Evolutionary conservation across 2,329 filamentous ascomycete species (phyloP).

Genomic region (Claviceps cyperi): DNA sequence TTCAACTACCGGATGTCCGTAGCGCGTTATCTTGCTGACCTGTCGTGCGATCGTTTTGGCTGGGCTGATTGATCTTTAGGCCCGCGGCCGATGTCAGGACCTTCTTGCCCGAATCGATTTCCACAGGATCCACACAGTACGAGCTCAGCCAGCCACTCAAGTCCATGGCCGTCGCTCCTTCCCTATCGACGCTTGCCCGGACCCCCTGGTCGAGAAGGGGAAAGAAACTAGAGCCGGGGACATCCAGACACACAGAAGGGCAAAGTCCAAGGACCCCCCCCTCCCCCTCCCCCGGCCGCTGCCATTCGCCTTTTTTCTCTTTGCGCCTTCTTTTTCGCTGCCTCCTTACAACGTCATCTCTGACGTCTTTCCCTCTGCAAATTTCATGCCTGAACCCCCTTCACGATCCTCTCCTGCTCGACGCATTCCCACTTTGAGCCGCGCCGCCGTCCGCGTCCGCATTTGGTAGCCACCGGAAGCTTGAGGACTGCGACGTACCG

Average conservation of each 20-base stretch:
- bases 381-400: slow-evolving; percentile 21
- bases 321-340: slow-evolving; percentile 23
- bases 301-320: slow-evolving; percentile 17
- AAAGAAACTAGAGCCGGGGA: background rate
- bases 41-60: background rate
- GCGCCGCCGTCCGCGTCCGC: slow-evolving; percentile 1
- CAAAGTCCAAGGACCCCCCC: slow-evolving; percentile 3
- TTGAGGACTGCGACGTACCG: slow-evolving; percentile 1
- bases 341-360: slow-evolving; percentile 29
- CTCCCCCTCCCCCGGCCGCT: slow-evolving; percentile 8
- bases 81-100: slow-evolving; percentile 2
- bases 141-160: background rate
- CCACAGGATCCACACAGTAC: slow-evolving; percentile 3
- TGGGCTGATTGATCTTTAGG: slow-evolving; percentile 1
- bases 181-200: background rate
- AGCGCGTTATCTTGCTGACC: background rate
- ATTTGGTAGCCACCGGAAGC: slow-evolving; percentile 2
- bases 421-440: slow-evolving; percentile 13
- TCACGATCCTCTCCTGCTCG: slow-evolving; percentile 19
- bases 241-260: background rate
- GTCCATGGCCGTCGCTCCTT: slow-evolving; percentile 2
- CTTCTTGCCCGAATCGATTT: slow-evolving; percentile 2
- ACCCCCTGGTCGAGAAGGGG: background rate
- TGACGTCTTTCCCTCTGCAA: slow-evolving; percentile 28
- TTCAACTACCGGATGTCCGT: background rate